These are phyloP conservation scores for Yamadazyma olivae DNA, from an alignment of 805 yeast species.

Conservation along the genomic window DNA sequence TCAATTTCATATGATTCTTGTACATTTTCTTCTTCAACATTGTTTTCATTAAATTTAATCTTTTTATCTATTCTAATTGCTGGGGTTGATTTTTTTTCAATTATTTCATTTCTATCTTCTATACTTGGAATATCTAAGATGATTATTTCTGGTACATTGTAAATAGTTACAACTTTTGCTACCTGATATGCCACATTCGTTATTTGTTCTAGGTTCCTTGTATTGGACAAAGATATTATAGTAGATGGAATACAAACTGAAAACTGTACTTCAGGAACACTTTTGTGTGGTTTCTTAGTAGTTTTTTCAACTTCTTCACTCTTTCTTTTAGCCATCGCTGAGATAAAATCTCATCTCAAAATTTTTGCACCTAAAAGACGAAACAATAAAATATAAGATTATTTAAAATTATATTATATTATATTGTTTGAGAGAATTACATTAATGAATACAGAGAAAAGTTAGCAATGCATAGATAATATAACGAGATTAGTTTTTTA, in stretches of 20 bases:
- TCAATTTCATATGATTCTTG: not conserved
- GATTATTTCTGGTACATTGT: conserved; percentile 70
- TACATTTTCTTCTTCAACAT: conserved; percentile 10
- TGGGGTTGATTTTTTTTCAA: conserved; percentile 20
- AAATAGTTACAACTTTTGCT: conserved; percentile 70
- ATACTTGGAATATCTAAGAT: conserved; percentile 52
- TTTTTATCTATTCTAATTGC: conserved; percentile 24
- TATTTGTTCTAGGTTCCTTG: conserved; percentile 67
- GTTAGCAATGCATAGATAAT: no score
- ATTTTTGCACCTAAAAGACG: not conserved
- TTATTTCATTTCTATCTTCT: conserved; percentile 11
- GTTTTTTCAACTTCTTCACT: conserved; percentile 19
- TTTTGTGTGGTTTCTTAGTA: conserved; percentile 30
- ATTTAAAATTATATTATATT: no score
- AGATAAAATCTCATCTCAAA: conserved; percentile 1
- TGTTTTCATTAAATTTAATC: conserved; percentile 24
- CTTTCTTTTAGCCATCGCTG: conserved; percentile 24
- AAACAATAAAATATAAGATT: no score
- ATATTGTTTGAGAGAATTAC: no score
- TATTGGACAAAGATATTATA: conserved; percentile 50
- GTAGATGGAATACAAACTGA: conserved; percentile 75
- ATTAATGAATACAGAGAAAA: no score
- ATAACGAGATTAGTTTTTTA: no score
- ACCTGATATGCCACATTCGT: conserved; percentile 75
- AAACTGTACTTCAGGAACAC: conserved; percentile 28